Evolutionary conservation across 2,329 filamentous ascomycete species (phyloP).

Genomic region (Thelonectria rubi): DNA sequence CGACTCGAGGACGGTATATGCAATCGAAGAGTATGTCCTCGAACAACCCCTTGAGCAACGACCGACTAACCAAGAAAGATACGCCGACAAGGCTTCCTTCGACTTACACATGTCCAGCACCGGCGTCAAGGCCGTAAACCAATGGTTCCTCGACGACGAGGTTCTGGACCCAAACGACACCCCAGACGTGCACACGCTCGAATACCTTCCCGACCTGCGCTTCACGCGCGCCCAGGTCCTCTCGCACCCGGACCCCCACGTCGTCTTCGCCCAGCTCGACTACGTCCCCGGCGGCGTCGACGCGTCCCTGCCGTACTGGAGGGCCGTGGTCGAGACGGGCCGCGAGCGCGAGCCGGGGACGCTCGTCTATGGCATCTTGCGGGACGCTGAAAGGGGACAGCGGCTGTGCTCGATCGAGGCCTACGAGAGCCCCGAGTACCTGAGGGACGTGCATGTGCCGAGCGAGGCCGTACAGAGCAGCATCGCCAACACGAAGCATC

Average conservation of each 20-base stretch:
- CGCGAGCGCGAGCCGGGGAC: conserved; percentile 36
- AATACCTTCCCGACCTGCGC: conserved; percentile 35
- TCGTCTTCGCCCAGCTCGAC: conserved; percentile 41
- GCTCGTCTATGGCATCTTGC: conserved; percentile 39
- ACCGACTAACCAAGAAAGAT: conserved; percentile 26
- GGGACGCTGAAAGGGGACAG: conserved; percentile 31
- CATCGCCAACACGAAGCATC: conserved; percentile 24
- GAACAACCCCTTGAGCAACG: not conserved
- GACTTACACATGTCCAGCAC: conserved; percentile 38
- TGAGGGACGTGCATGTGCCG: conserved; percentile 42
- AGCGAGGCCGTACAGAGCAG: conserved; percentile 41
- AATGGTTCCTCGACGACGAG: conserved; percentile 33
- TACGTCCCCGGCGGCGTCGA: conserved; percentile 38
- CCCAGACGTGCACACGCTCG: conserved; percentile 30
- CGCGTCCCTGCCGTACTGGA: conserved; percentile 41
- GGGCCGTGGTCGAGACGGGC: conserved; percentile 38
- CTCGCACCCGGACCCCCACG: conserved; percentile 33
- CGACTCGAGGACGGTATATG: conserved; percentile 38
- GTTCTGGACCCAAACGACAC: conserved; percentile 24
- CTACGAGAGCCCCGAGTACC: conserved; percentile 41
- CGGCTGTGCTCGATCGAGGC: conserved; percentile 40
- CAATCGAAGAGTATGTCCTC: conserved; percentile 39
- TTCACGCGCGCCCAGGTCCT: conserved; percentile 27
- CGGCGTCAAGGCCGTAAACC: conserved; percentile 31
- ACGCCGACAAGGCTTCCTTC: conserved; percentile 37